phyloP scores from a whole-genome alignment of 2,329 filamentous ascomycete genomes.

The Dactylella cylindrospora region DNA sequence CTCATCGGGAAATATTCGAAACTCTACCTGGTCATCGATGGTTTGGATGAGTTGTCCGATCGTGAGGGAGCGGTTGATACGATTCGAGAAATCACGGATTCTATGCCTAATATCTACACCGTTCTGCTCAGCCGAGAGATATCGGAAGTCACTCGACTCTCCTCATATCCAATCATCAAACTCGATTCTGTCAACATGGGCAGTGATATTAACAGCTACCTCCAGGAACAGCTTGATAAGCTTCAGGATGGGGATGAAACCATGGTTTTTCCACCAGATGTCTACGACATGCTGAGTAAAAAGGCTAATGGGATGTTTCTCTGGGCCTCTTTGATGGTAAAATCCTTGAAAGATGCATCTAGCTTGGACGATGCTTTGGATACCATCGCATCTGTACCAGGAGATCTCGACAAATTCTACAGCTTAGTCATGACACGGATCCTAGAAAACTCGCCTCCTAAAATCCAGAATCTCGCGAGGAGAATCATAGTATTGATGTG shows the following conservation, averaged over 20 bases:
- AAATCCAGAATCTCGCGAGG: conserved; percentile 3
- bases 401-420: conserved; percentile 10
- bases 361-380: conserved; percentile 14
- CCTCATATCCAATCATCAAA: conserved; percentile 16
- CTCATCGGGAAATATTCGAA: neutral
- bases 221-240: conserved; percentile 5
- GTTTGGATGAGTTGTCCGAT: conserved; percentile 24
- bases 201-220: conserved; percentile 12
- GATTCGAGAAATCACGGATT: conserved; percentile 1
- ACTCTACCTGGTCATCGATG: conserved; percentile 31
- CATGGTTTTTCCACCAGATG: conserved; percentile 7
- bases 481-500: conserved; percentile 23
- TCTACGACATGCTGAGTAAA: conserved; percentile 5
- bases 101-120: conserved; percentile 3
- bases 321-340: conserved; percentile 19
- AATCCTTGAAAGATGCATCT: conserved; percentile 2
- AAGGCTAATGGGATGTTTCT: conserved; percentile 28
- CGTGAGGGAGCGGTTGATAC: neutral
- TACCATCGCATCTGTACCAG: conserved; percentile 8
- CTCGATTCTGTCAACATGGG: conserved; percentile 10
- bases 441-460: neutral
- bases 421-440: conserved; percentile 5
- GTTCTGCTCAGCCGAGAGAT: conserved; percentile 21
- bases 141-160: neutral
- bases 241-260: neutral